Conservation (phyloP, 208 protist genomes). For the Trypanosoma caninum region DNA sequence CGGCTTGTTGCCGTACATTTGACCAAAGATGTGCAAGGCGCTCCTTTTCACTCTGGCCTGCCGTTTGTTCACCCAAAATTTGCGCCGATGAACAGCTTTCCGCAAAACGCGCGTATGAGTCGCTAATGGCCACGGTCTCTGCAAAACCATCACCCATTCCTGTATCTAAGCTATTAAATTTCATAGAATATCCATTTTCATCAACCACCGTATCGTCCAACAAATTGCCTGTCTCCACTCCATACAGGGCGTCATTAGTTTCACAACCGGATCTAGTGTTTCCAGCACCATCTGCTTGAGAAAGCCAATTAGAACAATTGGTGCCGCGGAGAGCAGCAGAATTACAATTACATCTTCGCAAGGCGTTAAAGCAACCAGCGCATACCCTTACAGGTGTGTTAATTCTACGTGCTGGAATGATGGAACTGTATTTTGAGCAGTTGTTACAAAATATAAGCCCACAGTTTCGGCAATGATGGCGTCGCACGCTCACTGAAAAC, state of each 20-base stretch:
- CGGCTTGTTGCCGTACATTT: conserved; percentile 47
- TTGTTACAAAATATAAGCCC: conserved; percentile 90
- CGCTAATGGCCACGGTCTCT: conserved; percentile 20
- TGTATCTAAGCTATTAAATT: background rate
- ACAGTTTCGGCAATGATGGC: conserved; percentile 94
- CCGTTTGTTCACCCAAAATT: conserved; percentile 1
- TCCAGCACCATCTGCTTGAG: too few relatives aligned
- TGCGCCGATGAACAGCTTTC: background rate
- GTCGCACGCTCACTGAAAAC: conserved; percentile 75
- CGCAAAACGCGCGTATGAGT: conserved; percentile 1
- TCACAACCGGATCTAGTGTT: too few relatives aligned
- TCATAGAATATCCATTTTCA: conserved; percentile 4
- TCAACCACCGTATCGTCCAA: background rate
- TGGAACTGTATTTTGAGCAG: conserved; percentile 63
- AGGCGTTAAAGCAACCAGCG: conserved; percentile 53
- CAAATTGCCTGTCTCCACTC: background rate
- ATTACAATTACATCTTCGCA: conserved; percentile 2
- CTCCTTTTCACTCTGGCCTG: conserved; percentile 46
- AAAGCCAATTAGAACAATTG: too few relatives aligned
- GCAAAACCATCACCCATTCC: background rate
- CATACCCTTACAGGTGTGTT: conserved; percentile 65
- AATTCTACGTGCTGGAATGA: conserved; percentile 51
- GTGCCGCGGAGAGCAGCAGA: too few relatives aligned
- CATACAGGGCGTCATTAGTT: too few relatives aligned
- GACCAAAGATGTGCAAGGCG: conserved; percentile 50